Evolutionary conservation across 176 grass and related monocot genomes (phyloP).

Genomic region (Carex littledalei): DNA sequence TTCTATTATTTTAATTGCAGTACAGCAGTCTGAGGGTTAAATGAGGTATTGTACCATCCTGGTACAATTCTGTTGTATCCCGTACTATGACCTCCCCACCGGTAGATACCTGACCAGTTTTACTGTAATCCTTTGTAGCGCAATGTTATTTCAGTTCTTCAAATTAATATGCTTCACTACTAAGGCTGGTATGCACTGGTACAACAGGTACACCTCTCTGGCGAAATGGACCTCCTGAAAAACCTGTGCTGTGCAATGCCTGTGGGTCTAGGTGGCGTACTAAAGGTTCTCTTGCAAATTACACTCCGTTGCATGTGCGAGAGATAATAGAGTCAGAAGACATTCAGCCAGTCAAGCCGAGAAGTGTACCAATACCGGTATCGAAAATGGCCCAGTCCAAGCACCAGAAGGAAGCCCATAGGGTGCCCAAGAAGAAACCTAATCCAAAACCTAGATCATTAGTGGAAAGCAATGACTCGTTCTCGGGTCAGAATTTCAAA

Average conservation of each 20-base stretch:
- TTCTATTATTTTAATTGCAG: not conserved
- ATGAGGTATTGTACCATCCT: not conserved
- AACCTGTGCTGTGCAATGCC: constrained; percentile 96
- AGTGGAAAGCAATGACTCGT: constrained; percentile 46
- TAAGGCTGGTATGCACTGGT: not conserved
- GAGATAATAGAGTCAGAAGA: constrained; percentile 51
- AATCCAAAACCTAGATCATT: constrained; percentile 21
- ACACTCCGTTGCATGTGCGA: constrained; percentile 75
- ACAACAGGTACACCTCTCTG: constrained; percentile 94
- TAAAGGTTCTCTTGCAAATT: constrained; percentile 85
- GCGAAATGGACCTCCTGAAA: constrained; percentile 89
- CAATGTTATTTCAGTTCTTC: not conserved
- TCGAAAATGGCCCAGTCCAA: not conserved
- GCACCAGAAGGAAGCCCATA: constrained; percentile 31
- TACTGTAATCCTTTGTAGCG: not conserved
- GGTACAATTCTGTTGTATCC: not conserved
- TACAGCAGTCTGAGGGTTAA: not conserved
- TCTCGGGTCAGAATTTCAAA: constrained; percentile 73
- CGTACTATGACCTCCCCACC: too few species aligned
- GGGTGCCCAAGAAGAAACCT: constrained; percentile 47
- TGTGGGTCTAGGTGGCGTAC: constrained; percentile 95
- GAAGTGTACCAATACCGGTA: constrained; percentile 23
- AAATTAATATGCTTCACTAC: constrained; percentile 1
- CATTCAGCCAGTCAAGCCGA: constrained; percentile 50
- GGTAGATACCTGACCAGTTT: not conserved